Evolutionary conservation across 768 basidiomycete genomes (phyloP).

Genomic region (Podaxis rugospora): DNA sequence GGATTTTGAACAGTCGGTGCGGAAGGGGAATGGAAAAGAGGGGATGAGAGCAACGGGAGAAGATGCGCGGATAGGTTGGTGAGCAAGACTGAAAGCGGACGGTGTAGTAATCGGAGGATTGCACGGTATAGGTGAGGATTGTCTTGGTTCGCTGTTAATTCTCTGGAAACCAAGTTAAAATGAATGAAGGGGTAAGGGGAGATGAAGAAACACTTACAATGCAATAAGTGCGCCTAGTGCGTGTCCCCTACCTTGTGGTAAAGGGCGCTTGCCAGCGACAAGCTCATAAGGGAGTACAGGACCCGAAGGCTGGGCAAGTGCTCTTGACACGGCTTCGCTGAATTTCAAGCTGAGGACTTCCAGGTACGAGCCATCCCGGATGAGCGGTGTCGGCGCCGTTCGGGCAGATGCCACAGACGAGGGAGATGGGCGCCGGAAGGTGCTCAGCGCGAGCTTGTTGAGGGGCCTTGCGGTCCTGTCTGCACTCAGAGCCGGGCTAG

Average conservation of each 20-base stretch:
- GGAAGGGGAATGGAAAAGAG: conserved; percentile 50
- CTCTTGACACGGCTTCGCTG: conserved; percentile 78
- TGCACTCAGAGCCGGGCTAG: conserved; percentile 22
- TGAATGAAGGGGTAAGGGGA: conserved; percentile 11
- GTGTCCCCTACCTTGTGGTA: conserved; percentile 70
- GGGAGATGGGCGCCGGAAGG: conserved; percentile 54
- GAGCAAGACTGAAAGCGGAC: conserved; percentile 71
- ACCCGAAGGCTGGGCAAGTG: conserved; percentile 61
- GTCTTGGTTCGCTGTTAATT: conserved; percentile 59
- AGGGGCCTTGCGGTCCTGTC: conserved; percentile 50
- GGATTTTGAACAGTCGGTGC: conserved; percentile 47
- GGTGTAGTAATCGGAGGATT: conserved; percentile 67
- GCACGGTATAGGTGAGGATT: conserved; percentile 66
- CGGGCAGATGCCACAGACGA: conserved; percentile 31
- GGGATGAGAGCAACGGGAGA: conserved; percentile 60
- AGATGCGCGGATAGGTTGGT: conserved; percentile 67
- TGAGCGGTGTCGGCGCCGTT: conserved; percentile 38
- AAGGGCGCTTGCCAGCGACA: conserved; percentile 62
- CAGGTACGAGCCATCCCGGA: conserved; percentile 79
- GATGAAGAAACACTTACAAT: conserved; percentile 44
- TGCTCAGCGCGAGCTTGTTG: conserved; percentile 55
- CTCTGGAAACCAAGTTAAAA: conserved; percentile 37
- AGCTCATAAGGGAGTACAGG: conserved; percentile 46
- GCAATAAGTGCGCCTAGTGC: conserved; percentile 65
- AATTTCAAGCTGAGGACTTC: conserved; percentile 73